Conservation (phyloP, 495 filamentous ascomycete genomes). For the Melanomma pulvis-pyrius region DNA sequence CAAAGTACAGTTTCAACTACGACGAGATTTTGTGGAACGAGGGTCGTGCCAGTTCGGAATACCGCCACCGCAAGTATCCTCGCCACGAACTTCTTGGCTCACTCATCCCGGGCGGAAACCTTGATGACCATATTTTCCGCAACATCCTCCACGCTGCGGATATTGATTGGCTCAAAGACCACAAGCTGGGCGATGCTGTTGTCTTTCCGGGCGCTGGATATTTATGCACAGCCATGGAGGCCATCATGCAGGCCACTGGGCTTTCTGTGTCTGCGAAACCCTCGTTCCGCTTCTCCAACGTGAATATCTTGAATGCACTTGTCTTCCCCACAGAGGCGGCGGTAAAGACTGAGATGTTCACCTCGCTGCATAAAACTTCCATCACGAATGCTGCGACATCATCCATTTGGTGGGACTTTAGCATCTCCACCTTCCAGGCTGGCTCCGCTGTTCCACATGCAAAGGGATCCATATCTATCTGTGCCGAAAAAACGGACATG, state of each 20-base stretch:
- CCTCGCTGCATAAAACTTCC: neutral
- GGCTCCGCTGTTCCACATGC: neutral
- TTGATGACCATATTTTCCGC: neutral
- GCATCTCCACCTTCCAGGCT: neutral
- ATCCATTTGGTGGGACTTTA: neutral
- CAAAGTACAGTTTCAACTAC: slow-evolving; percentile 9
- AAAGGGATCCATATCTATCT: neutral
- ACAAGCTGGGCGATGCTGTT: neutral
- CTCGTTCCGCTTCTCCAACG: neutral
- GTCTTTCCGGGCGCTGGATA: slow-evolving; percentile 15
- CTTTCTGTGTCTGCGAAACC: neutral
- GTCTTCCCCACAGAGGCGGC: neutral
- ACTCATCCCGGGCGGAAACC: neutral
- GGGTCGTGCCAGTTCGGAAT: neutral
- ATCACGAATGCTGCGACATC: neutral
- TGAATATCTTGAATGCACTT: neutral
- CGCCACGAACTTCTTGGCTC: slow-evolving; percentile 4
- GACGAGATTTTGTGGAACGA: neutral
- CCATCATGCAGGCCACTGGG: neutral
- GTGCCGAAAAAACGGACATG: neutral
- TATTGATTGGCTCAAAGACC: slow-evolving; percentile 1
- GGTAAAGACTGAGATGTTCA: neutral
- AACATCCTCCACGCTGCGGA: slow-evolving; percentile 3
- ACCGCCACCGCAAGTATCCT: neutral
- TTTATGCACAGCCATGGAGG: slow-evolving; percentile 4